Percentiles rank a stretch among this genome's conserved stretches.
These are phyloP conservation scores for Boletus sp. DNA, from an alignment of 768 basidiomycete species.

Conservation along the genomic window DNA sequence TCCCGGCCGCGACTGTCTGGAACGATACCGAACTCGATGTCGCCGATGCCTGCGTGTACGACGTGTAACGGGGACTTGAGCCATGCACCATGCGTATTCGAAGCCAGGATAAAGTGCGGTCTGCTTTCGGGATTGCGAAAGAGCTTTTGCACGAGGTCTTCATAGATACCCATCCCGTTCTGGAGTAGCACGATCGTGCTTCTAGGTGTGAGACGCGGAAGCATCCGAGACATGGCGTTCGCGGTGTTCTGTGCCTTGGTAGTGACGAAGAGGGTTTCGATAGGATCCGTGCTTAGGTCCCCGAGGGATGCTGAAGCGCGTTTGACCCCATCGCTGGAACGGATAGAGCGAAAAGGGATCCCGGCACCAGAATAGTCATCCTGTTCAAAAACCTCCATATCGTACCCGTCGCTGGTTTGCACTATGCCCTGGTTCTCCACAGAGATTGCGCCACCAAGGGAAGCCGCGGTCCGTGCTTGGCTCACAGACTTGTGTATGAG, in stretches of 20 bases:
- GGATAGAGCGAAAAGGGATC: conserved; percentile 16
- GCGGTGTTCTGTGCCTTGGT: conserved; percentile 74
- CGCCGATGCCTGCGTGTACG: conserved; percentile 69
- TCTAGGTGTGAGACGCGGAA: conserved; percentile 57
- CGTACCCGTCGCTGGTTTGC: conserved; percentile 43
- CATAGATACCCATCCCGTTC: conserved; percentile 93
- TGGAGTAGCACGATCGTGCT: conserved; percentile 92
- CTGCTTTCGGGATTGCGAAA: conserved; percentile 73
- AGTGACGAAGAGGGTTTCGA: conserved; percentile 80
- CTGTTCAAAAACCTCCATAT: conserved; percentile 47
- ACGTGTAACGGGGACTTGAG: conserved; percentile 50
- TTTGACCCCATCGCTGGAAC: conserved; percentile 11
- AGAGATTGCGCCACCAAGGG: conserved; percentile 37
- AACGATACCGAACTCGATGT: conserved; percentile 75
- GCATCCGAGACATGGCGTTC: conserved; percentile 53
- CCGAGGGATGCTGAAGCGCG: conserved; percentile 12
- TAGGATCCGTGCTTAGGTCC: conserved; percentile 34
- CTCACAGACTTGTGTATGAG: conserved; percentile 62
- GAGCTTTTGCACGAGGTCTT: conserved; percentile 60
- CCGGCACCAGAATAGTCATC: conserved; percentile 23
- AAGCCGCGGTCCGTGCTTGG: conserved; percentile 36
- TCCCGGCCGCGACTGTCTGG: conserved; percentile 65
- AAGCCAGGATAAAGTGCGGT: conserved; percentile 83
- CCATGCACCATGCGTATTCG: conserved; percentile 80
- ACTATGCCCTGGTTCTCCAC: conserved; percentile 52